Evolutionary conservation across 148 eudicot genomes (phyloP), one percentile per base, ranked within the genome.

Genomic region (Mesembryanthemum crystallinum): DNA sequence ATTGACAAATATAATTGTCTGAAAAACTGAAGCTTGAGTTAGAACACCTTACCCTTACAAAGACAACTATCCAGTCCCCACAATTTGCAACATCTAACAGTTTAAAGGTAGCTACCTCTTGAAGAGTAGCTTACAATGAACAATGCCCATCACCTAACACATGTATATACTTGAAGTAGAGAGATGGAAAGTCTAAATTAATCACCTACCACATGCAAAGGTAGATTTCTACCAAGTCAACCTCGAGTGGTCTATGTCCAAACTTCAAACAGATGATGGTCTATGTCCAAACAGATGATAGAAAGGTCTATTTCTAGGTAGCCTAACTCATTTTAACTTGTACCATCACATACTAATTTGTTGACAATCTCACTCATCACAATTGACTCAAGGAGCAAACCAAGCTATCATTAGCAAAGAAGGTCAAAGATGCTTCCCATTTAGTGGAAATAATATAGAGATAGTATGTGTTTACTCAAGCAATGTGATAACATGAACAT

Each of bases 271-370:
- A 2, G 1, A 37, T 27, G 12, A 25, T 27, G n/a, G n/a, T 17
- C 24, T 37, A 23, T 5, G 47, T 24, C 21, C 21, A 55, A 35
- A 43, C 47, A 2, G 1, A 37, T 27, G 12, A 25, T 27, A 1
- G 18, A 28, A 5, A 20, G 33, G 69, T 73, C 70, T 63, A 64
- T 69, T 74, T 72, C 54, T 72, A 39, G 52, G 66, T 59, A 55
- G 14, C 33, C 24, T 8, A 57, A 9, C 5, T 70, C 33, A 59
- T 72, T 35, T 28, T 35, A 18, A 37, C 23, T n/a, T 35, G 55
- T 39, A 18, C 75, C 61, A 27, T 35, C 29, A 35, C 42, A 58
- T 0, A 37, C 58, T 25, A 28, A 21, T 57, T 57, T 57, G 61
- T 57, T 57, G n/a, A 23, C 61, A 57, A 57, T 21, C 8, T 21